These are phyloP conservation scores for Pseudopithomyces chartarum DNA, from an alignment of 2,329 filamentous ascomycete genomes.

Conservation along the genomic window DNA sequence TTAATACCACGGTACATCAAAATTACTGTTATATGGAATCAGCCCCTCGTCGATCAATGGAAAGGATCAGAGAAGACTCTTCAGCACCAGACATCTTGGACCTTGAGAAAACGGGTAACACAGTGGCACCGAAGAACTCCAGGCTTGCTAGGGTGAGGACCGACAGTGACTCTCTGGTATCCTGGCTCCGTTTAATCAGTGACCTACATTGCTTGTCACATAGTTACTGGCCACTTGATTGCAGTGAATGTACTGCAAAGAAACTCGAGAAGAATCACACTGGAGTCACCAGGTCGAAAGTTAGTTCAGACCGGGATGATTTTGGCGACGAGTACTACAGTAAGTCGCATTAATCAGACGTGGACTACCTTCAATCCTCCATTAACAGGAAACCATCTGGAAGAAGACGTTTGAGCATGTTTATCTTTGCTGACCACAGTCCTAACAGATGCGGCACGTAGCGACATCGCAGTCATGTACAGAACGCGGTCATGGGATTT, in stretches of 20 bases:
- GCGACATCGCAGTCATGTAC: constrained; percentile 12
- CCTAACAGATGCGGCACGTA: not conserved
- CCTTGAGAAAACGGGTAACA: not conserved
- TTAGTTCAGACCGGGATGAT: not conserved
- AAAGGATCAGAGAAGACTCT: not conserved
- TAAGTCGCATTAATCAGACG: not conserved
- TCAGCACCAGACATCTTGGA: not conserved
- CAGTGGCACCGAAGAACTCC: too few species aligned
- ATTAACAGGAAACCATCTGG: not conserved
- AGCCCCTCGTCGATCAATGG: not conserved
- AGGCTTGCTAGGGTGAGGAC: not conserved
- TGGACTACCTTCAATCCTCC: not conserved
- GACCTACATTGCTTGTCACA: constrained; percentile 4
- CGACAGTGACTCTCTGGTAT: constrained; percentile 6
- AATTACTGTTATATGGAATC: constrained; percentile 1
- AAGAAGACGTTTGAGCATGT: not conserved
- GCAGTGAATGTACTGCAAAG: not conserved
- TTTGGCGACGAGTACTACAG: not conserved
- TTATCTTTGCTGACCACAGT: not conserved
- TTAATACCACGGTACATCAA: constrained; percentile 6
- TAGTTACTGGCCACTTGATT: constrained; percentile 8
- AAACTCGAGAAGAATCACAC: constrained; percentile 3
- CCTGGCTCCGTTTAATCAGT: constrained; percentile 4
- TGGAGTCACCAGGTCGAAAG: constrained; percentile 1
- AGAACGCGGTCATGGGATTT: constrained; percentile 12